These are phyloP conservation scores for Acanthamoeba divionensis DNA, from an alignment of 208 protist species.

Conservation along the genomic window DNA sequence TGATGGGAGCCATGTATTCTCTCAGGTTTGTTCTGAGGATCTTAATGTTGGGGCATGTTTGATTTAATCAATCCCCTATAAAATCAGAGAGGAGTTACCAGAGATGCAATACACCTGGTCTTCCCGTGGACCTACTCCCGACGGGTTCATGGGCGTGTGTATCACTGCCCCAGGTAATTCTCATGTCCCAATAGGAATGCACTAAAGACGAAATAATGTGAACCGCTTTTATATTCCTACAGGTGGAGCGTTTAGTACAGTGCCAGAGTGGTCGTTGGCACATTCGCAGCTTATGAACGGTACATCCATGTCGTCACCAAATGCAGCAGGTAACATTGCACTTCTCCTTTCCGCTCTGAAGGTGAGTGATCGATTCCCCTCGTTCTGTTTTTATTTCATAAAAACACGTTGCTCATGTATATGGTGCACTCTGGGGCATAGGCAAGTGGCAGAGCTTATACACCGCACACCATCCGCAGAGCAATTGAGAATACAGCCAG, in stretches of 20 bases:
- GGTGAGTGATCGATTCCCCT: background rate
- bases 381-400: background rate
- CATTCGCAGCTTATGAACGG: conserved; percentile 76
- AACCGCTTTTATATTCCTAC: conserved; percentile 56
- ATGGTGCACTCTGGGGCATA: background rate
- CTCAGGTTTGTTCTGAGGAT: conserved; percentile 7
- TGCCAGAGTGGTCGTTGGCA: conserved; percentile 68
- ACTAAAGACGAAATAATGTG: background rate
- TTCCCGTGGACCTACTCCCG: conserved; percentile 68
- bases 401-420: background rate
- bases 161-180: conserved; percentile 74
- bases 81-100: conserved; percentile 31
- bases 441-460: background rate
- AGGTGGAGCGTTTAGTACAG: conserved; percentile 41
- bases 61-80: background rate
- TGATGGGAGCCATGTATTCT: conserved; percentile 51
- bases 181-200: background rate
- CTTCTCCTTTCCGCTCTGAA: conserved; percentile 67
- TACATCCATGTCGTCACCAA: conserved; percentile 77
- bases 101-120: conserved; percentile 75
- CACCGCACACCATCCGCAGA: background rate
- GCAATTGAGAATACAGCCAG: conserved; percentile 7
- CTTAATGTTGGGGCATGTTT: background rate
- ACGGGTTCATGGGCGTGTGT: conserved; percentile 65
- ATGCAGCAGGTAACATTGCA: conserved; percentile 69